Evolutionary conservation across 2,329 filamentous ascomycete genomes (phyloP).

Genomic region (Rhynchosporium agropyri): DNA sequence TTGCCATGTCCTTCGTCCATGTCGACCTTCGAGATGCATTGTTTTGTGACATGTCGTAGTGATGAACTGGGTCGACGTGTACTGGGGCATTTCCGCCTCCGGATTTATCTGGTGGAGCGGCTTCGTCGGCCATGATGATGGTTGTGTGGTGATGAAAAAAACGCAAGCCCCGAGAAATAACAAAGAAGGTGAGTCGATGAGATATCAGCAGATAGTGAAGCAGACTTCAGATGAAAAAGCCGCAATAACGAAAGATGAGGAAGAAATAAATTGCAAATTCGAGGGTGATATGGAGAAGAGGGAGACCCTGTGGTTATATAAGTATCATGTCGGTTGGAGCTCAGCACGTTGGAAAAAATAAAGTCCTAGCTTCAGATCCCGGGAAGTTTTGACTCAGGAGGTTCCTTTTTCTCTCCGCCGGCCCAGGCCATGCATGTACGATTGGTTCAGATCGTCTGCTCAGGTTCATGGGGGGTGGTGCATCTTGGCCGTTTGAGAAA

Average conservation of each 20-base stretch:
- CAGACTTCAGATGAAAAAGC: slow-evolving; percentile 9
- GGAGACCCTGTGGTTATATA: background rate
- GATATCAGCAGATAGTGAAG: background rate
- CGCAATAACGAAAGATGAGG: background rate
- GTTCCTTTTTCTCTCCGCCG: background rate
- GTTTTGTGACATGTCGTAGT: slow-evolving; percentile 10
- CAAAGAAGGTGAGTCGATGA: slow-evolving; percentile 6
- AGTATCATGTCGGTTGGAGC: background rate
- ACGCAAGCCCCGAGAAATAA: slow-evolving; percentile 1
- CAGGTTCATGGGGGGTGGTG: slow-evolving; percentile 1
- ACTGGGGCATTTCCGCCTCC: slow-evolving; percentile 15
- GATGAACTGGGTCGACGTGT: slow-evolving; percentile 19
- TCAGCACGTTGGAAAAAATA: background rate
- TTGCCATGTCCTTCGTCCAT: slow-evolving; percentile 25
- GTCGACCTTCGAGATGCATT: slow-evolving; percentile 24
- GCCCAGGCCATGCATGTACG: background rate
- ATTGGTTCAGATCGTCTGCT: background rate
- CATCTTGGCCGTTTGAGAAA: slow-evolving; percentile 22
- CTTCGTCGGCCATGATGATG: slow-evolving; percentile 30
- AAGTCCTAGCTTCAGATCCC: background rate
- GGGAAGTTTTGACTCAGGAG: background rate
- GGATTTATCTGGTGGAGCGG: slow-evolving; percentile 10
- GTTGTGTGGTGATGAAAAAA: slow-evolving; percentile 10
- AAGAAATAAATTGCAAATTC: slow-evolving; percentile 1
- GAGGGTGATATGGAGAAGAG: slow-evolving; percentile 4